Conservation (phyloP, 2,329 filamentous ascomycete species). For the Coniochaeta sp. region DNA sequence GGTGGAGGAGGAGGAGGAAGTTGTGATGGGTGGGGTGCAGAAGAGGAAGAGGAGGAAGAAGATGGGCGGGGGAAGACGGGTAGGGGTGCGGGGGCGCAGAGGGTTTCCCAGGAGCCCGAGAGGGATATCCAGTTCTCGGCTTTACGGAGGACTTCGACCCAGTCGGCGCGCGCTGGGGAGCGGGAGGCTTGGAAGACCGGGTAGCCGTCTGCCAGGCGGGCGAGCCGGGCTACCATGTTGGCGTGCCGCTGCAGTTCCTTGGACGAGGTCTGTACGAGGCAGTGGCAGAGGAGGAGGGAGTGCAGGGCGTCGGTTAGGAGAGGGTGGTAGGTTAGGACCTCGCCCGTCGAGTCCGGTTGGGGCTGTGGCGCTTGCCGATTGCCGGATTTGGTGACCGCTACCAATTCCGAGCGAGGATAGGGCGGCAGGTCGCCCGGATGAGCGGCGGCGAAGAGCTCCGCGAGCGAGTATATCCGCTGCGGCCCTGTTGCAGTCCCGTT, state of each 20-base stretch:
- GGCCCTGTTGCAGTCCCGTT: constrained; percentile 4
- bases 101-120: constrained; percentile 57
- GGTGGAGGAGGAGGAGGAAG: too few species aligned
- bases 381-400: constrained; percentile 13
- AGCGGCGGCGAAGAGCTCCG: constrained; percentile 63
- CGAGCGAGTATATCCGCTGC: constrained; percentile 38
- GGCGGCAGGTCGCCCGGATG: constrained; percentile 61
- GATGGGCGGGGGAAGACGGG: constrained; percentile 22
- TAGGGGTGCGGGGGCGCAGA: constrained; percentile 57
- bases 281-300: constrained; percentile 69
- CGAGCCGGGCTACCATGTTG: constrained; percentile 71
- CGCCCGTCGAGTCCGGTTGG: constrained; percentile 31
- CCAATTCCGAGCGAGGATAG: constrained; percentile 47
- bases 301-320: constrained; percentile 74
- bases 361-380: constrained; percentile 5
- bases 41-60: too few species aligned
- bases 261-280: constrained; percentile 69
- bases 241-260: constrained; percentile 75
- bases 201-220: constrained; percentile 69
- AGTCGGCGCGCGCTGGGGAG: constrained; percentile 68
- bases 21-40: too few species aligned
- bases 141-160: constrained; percentile 67
- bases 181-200: constrained; percentile 71
- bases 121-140: constrained; percentile 65
- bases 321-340: constrained; percentile 73